These are phyloP conservation scores for Fusarium ambrosium DNA, from an alignment of 2,329 filamentous ascomycete genomes.

Conservation along the genomic window DNA sequence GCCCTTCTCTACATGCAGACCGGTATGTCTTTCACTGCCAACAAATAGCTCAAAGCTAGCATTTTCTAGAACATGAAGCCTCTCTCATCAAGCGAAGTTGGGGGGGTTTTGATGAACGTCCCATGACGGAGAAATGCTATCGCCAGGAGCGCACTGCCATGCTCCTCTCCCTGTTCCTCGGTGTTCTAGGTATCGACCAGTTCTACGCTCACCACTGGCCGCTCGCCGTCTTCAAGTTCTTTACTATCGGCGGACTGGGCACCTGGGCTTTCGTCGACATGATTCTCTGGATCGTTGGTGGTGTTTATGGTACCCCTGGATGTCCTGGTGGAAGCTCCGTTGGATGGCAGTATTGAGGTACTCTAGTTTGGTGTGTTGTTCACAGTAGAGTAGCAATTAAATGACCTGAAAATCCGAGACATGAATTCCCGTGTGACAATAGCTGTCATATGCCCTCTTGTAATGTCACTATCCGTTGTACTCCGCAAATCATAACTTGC, in stretches of 20 bases:
- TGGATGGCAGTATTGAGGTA: conserved; percentile 24
- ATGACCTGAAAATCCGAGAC: neutral
- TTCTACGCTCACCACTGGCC: conserved; percentile 40
- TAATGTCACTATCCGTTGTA: neutral
- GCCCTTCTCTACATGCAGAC: conserved; percentile 18
- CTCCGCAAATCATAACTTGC: neutral
- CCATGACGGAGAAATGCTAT: conserved; percentile 34
- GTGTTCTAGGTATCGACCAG: conserved; percentile 33
- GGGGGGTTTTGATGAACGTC: conserved; percentile 35
- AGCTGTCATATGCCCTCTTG: neutral
- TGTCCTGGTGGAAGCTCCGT: conserved; percentile 35
- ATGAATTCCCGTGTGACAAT: neutral
- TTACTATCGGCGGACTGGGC: conserved; percentile 36
- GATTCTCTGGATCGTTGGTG: conserved; percentile 43
- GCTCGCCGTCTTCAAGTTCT: conserved; percentile 33
- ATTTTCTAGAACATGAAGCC: neutral
- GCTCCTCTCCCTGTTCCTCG: conserved; percentile 30
- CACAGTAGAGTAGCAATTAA: neutral
- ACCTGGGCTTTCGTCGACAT: conserved; percentile 35
- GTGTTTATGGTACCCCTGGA: conserved; percentile 39
- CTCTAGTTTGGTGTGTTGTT: neutral
- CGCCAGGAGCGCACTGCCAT: conserved; percentile 40
- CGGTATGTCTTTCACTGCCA: neutral
- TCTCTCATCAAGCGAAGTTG: conserved; percentile 27
- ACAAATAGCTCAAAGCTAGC: neutral